These are phyloP conservation scores for Carex parvula DNA, from an alignment of 176 grass and related monocot genomes.

Conservation along the genomic window DNA sequence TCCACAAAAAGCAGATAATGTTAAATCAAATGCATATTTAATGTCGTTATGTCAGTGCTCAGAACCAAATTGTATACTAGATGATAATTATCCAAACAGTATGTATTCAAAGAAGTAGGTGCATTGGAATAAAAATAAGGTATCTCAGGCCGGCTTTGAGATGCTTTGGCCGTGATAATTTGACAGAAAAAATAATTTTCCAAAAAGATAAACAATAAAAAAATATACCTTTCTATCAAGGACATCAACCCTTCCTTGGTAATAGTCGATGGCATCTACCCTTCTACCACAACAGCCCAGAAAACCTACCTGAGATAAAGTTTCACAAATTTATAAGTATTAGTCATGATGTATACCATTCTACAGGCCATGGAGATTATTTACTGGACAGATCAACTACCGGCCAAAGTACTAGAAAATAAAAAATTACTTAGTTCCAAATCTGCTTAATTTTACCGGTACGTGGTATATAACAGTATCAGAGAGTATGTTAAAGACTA, in stretches of 20 bases:
- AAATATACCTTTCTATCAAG: conserved; percentile 41
- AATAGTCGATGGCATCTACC: conserved; percentile 43
- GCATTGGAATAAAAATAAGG: background rate
- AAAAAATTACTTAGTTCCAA: background rate
- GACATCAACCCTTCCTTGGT: conserved; percentile 30
- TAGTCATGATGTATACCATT: conserved; percentile 2
- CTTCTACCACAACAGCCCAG: conserved; percentile 38
- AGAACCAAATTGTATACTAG: background rate
- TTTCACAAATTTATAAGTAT: background rate
- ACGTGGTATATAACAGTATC: background rate
- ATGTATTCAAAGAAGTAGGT: background rate
- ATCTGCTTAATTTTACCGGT: background rate
- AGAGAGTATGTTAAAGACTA: background rate
- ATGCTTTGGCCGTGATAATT: background rate
- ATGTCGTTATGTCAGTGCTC: background rate
- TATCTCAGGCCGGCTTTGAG: background rate
- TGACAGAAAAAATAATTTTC: conserved; percentile 8
- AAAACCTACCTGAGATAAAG: conserved; percentile 10
- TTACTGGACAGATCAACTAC: background rate
- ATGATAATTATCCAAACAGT: background rate
- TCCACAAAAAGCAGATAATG: background rate
- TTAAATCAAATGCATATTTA: background rate
- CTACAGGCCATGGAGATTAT: background rate
- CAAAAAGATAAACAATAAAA: background rate
- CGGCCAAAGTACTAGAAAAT: background rate